phyloP scores from a whole-genome alignment of 2,329 filamentous ascomycete species.

The Colletotrichum sojae region DNA sequence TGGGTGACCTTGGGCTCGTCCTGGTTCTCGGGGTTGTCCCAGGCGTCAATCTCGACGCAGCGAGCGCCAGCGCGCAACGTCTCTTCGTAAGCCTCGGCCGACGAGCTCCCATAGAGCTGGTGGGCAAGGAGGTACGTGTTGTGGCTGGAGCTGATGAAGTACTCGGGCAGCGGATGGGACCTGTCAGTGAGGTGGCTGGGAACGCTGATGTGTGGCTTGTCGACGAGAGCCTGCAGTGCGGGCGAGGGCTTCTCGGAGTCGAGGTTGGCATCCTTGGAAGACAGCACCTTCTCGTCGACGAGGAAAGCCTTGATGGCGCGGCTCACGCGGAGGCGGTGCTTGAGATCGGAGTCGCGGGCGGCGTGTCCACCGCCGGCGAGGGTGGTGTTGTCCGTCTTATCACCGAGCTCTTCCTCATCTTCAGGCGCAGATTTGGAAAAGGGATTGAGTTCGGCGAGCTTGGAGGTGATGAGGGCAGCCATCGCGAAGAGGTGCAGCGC shows the following conservation, averaged over 20 bases:
- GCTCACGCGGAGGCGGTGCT: conserved; percentile 71
- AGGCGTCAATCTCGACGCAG: conserved; percentile 82
- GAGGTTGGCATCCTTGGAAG: conserved; percentile 61
- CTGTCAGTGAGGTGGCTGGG: conserved; percentile 69
- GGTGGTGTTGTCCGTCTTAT: conserved; percentile 63
- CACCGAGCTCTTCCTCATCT: conserved; percentile 66
- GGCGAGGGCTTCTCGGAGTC: conserved; percentile 56
- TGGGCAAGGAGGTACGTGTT: conserved; percentile 81
- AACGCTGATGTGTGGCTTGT: conserved; percentile 70
- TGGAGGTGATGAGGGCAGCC: conserved; percentile 33
- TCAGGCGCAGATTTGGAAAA: conserved; percentile 49
- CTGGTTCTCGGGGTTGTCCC: conserved; percentile 73
- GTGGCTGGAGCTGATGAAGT: conserved; percentile 81
- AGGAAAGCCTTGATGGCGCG: conserved; percentile 70
- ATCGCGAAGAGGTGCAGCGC: conserved; percentile 7
- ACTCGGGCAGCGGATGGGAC: conserved; percentile 74
- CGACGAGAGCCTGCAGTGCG: conserved; percentile 66
- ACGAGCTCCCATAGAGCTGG: conserved; percentile 76
- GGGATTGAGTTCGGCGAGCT: conserved; percentile 56
- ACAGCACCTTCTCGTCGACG: conserved; percentile 65
- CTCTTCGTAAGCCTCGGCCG: conserved; percentile 73
- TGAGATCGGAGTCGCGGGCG: conserved; percentile 62
- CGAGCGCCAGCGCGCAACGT: conserved; percentile 74
- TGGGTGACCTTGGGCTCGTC: conserved; percentile 80
- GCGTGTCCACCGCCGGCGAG: conserved; percentile 74